Percentiles rank a stretch among this genome's conserved stretches.
Conservation (phyloP, 1,139 yeast species). For the Saccharomyces uvarum region DNA sequence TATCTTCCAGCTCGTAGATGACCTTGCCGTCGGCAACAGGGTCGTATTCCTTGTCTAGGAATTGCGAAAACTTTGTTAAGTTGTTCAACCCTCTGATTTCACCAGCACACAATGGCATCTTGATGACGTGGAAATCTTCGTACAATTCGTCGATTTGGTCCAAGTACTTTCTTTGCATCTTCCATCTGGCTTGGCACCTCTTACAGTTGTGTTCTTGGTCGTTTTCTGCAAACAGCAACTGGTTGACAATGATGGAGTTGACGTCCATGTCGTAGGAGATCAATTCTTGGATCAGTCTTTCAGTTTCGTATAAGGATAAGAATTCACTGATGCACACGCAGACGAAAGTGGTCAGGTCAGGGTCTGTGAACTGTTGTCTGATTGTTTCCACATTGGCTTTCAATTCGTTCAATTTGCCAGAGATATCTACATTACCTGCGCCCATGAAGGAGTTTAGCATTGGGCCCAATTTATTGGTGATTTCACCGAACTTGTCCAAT, state of each 20-base stretch:
- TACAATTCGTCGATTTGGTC: slow-evolving; percentile 92
- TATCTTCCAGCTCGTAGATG: slow-evolving; percentile 60
- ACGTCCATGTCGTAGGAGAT: slow-evolving; percentile 93
- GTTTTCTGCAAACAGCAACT: slow-evolving; percentile 70
- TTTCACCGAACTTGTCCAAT: slow-evolving; percentile 75
- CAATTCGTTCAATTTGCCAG: slow-evolving; percentile 73
- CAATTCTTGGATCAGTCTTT: slow-evolving; percentile 92
- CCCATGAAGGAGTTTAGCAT: slow-evolving; percentile 62
- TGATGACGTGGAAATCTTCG: slow-evolving; percentile 89
- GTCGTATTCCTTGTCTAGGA: slow-evolving; percentile 60
- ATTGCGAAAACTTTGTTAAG: slow-evolving; percentile 67
- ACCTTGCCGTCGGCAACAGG: slow-evolving; percentile 53
- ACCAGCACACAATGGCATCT: slow-evolving; percentile 87
- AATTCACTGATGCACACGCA: slow-evolving; percentile 97
- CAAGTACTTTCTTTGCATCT: slow-evolving; percentile 90
- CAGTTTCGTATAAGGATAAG: slow-evolving; percentile 90
- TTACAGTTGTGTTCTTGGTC: slow-evolving; percentile 63
- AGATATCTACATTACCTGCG: slow-evolving; percentile 65
- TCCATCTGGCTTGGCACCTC: slow-evolving; percentile 87
- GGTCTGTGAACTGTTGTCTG: slow-evolving; percentile 89
- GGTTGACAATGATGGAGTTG: slow-evolving; percentile 90
- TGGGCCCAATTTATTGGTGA: slow-evolving; percentile 85
- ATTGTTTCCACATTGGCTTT: slow-evolving; percentile 80
- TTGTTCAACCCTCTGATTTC: slow-evolving; percentile 90
- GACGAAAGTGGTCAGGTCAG: slow-evolving; percentile 90